A percentile compares a stretch with the other conserved stretches of the same genome.
These are phyloP conservation scores for Arthrinium phaeospermum DNA, from an alignment of 2,329 filamentous ascomycete species.

Conservation along the genomic window DNA sequence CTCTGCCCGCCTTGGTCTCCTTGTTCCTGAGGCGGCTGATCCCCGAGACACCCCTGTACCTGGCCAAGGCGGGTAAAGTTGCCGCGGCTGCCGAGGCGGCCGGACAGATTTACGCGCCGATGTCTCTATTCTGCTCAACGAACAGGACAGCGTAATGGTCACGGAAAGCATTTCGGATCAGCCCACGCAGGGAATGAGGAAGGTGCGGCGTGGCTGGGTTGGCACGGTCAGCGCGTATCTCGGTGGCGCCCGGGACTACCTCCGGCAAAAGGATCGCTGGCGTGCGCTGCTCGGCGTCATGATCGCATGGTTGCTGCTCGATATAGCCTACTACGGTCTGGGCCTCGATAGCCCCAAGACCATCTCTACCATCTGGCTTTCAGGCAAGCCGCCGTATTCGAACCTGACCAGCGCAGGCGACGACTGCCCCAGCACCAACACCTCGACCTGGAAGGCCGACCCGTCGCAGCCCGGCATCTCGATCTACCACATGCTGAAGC, in stretches of 20 bases:
- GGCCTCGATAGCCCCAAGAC: constrained; percentile 42
- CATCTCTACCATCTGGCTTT: constrained; percentile 31
- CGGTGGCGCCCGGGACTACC: constrained; percentile 26
- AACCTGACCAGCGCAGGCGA: background rate
- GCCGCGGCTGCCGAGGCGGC: constrained; percentile 32
- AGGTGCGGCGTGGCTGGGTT: background rate
- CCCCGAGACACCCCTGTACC: constrained; percentile 49
- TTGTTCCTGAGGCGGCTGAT: constrained; percentile 53
- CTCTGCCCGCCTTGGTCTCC: constrained; percentile 52
- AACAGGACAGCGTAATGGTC: background rate
- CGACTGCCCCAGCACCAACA: background rate
- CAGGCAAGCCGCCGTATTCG: background rate
- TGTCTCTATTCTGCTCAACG: constrained; percentile 22
- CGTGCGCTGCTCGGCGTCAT: constrained; percentile 41
- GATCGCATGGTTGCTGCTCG: constrained; percentile 49
- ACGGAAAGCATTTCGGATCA: background rate
- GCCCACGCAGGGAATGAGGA: background rate
- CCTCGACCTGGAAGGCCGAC: constrained; percentile 26
- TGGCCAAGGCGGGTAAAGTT: constrained; percentile 31
- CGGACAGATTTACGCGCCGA: constrained; percentile 27
- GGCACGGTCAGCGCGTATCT: constrained; percentile 24
- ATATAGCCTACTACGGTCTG: constrained; percentile 52
- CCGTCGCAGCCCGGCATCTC: constrained; percentile 25
- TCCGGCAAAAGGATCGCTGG: constrained; percentile 35
- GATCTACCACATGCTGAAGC: constrained; percentile 30